Base-by-base conservation (phyloP, 2,329 filamentous ascomycete species). In the Aspergillus novoparasiticus region DNA sequence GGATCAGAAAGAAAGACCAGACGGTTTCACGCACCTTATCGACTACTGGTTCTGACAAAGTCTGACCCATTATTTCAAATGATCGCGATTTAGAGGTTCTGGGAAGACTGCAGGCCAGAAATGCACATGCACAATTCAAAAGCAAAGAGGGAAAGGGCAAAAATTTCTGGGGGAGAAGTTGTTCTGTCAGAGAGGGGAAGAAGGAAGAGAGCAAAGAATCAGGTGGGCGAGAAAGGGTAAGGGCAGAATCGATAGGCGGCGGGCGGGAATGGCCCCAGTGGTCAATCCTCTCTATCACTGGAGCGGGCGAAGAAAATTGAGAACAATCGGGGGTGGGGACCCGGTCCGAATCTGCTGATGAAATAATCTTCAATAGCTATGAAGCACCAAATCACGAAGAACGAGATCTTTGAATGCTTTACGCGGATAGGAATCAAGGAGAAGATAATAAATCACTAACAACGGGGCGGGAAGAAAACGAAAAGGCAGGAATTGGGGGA, bases 31-130 rank as follows among this genome's bases (percentile, higher is more conserved):
- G 79, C 87, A 99, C 95, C 94, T 99, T 99, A 79, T 98, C 95
- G 80, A 97, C 91, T 76, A 99, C 94, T 76, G 95, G 95, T 86
- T 99, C 95, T 76, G 94, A 98, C 78, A 99, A 90, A 81, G 95
- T 99, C 86, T 99, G 95, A 87, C 95, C 95, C 95, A 99, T 99
- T 82, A 78, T 85, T 76, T 73, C 67, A 69, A 66, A 61, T 58
- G 68, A 66, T 69, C 65, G 64, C 69, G 67, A 69, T 69, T 63
- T 65, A 54, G 39, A 48, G 46, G 43, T 50, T 23, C 30, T 23
- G 54, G 43, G 34, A 39, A 57, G 51, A 53, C 32, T 59, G 41
- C 34, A 57, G 63, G 60, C 55, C 63, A 58, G 56, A 59, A 39
- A 59, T 61, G 62, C 61, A 64, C 58, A 61, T 53, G 60, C 59